These are phyloP conservation scores for Raphanus hybrid DNA, from an alignment of 441 rosid genomes.

Conservation along the genomic window DNA sequence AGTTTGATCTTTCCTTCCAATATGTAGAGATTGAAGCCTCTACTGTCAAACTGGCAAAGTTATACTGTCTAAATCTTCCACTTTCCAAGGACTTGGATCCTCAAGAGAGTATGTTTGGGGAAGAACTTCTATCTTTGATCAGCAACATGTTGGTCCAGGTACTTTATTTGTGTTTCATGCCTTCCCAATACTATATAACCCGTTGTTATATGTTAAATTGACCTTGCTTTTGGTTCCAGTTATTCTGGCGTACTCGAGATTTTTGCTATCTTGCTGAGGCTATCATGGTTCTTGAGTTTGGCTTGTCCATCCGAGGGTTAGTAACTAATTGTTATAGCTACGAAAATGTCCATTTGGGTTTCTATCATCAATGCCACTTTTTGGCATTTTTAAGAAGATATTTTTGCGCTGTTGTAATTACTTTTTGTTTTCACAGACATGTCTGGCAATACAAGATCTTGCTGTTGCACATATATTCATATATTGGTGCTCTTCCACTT, in stretches of 20 bases:
- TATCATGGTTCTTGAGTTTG: slow-evolving; percentile 92
- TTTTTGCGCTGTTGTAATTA: not conserved
- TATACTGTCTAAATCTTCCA: slow-evolving; percentile 76
- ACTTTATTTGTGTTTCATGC: slow-evolving; percentile 20
- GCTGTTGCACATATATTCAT: slow-evolving; percentile 88
- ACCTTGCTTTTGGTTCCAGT: slow-evolving; percentile 48
- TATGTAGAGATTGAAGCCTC: slow-evolving; percentile 68
- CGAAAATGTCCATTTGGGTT: not conserved
- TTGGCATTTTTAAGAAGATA: slow-evolving; percentile 11
- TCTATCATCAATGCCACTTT: slow-evolving; percentile 15
- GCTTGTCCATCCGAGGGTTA: slow-evolving; percentile 83
- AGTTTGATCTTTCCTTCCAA: slow-evolving; percentile 36
- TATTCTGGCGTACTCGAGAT: slow-evolving; percentile 79
- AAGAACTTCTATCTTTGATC: slow-evolving; percentile 81
- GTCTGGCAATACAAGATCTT: slow-evolving; percentile 92
- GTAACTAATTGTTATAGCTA: slow-evolving; percentile 31
- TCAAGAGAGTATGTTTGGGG: slow-evolving; percentile 96
- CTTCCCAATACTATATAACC: slow-evolving; percentile 1
- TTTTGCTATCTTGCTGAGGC: slow-evolving; percentile 89
- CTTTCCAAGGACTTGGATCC: slow-evolving; percentile 93
- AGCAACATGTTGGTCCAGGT: slow-evolving; percentile 94
- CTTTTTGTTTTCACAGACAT: slow-evolving; percentile 53
- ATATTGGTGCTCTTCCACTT: slow-evolving; percentile 74
- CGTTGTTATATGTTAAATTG: slow-evolving; percentile 8
- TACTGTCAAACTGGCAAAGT: slow-evolving; percentile 69